Base-by-base conservation (phyloP, 345 rosid species). In the Xanthoceras sorbifolium region DNA sequence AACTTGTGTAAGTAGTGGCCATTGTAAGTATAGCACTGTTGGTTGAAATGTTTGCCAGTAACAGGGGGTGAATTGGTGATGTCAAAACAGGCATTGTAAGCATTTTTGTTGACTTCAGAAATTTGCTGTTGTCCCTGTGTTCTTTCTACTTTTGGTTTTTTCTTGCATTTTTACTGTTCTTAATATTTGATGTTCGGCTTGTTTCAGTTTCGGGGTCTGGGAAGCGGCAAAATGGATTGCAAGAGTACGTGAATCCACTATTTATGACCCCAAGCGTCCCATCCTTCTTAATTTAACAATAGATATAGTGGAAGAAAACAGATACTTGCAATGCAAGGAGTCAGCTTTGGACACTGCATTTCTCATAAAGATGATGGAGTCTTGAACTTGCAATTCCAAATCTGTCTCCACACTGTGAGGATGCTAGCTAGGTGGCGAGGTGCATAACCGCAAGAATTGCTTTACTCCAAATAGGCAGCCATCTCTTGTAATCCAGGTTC, bases 221-320 rank as follows among this genome's bases (percentile, higher is more conserved):
- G 99, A 96, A 85, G 91, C 97, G 8, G 97, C 94, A 20, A 93
- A 95, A 82, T 95, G 98, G 98, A 86, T 84, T 32, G 93, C 97
- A 48, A 80, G 89, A 81, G 98, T 88, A 29, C 94, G 99, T 15
- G 97, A 93, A 64, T 77, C 36, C 67, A 68, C 98, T 25, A 89
- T 90, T 52, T 84, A 88, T 60, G 88, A 92, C 76, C 96, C 94
- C 0, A 79, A 80, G 64, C 90, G 81, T 5, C 98, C 99, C 0
- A 75, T 90, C 70, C 83, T 93, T 42, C 97, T 96, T 28, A 92
- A 93, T 82, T 83, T 93, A 80, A 84, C 86, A 15, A 73, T 86
- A 25, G 98, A 93, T 80, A 87, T 93, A 64, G 98, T 93, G 0
- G 99, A 93, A 84, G 99, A 96, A 60, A 96, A 92, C 74, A 81